Base-by-base conservation (phyloP, 768 basidiomycete species). In the Naganishia antarctica region DNA sequence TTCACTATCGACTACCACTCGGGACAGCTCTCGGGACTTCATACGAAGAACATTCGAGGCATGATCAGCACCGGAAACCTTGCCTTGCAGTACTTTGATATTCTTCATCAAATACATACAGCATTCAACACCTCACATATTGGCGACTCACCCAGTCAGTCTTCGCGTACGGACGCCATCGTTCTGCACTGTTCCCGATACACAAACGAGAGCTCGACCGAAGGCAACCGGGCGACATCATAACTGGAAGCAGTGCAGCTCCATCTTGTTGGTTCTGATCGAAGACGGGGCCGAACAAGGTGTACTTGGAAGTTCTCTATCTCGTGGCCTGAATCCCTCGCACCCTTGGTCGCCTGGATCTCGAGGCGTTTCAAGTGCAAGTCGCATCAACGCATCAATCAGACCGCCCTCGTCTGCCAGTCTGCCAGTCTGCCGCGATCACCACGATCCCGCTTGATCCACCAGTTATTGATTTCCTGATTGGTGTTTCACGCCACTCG, bases 181-280 rank as follows among this genome's bases (percentile, higher is more conserved):
- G 18, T 21, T n/a, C 11, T 5, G 5, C 5, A 7, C 43, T 44
- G 7, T 44, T 44, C 43, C 43, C 43, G 43, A 44, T 44, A 44
- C 43, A 44, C 5, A 31, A 32, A 57, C 53, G 34, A 57, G 53
- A 57, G 53, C 18, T 9, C 32, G 12, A 57, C 32, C n/a, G 37
- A 37, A 57, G 32, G 34, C 32, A 29, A 57, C n/a, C n/a, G n/a
- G n/a, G n/a, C n/a, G n/a, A 57, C 37, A 26, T 34, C 32, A 51
- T 32, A 51, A 31, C 50, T 34, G 23, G 37, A 57, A 37, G 37
- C 32, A 57, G n/a, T 31, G 53, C 16, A 41, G 53, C 53, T 57
- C 21, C 53, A 57, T 40, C n/a, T 23, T 6, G 32, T 6, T 4
- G 16, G 31, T 18, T n/a, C 34, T 41, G 53, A 57, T 40, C 53